Conservation (phyloP, 2,329 filamentous ascomycete species). For the Colletotrichum magnum region DNA sequence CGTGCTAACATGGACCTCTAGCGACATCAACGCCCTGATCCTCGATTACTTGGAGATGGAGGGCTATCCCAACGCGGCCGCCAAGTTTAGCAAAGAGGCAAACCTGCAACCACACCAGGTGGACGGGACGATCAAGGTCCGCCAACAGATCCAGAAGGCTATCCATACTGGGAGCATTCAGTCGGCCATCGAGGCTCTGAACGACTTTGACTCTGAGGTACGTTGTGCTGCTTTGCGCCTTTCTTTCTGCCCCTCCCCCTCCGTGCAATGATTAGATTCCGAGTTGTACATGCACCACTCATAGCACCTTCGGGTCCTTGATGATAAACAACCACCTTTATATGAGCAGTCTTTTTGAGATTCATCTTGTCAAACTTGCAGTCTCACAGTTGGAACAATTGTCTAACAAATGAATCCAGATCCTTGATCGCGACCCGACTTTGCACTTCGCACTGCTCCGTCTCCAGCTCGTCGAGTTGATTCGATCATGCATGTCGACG, state of each 20-base stretch:
- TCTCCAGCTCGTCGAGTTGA: conserved; percentile 94
- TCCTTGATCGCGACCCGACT: conserved; percentile 85
- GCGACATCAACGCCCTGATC: conserved; percentile 95
- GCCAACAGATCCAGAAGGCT: conserved; percentile 86
- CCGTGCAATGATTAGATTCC: conserved; percentile 87
- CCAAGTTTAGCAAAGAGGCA: conserved; percentile 94
- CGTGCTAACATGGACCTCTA: conserved; percentile 58
- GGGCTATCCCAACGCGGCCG: conserved; percentile 92
- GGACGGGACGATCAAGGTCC: conserved; percentile 78
- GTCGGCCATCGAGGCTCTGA: conserved; percentile 86
- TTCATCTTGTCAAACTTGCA: conserved; percentile 14
- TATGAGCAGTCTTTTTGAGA: conserved; percentile 49
- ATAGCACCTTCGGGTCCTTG: conserved; percentile 88
- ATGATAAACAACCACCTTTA: conserved; percentile 85
- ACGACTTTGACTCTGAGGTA: conserved; percentile 93
- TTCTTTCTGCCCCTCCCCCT: conserved; percentile 19
- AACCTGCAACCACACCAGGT: conserved; percentile 84
- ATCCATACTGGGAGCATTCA: conserved; percentile 91
- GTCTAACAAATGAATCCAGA: conserved; percentile 68
- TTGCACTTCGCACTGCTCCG: conserved; percentile 92
- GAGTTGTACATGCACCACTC: conserved; percentile 99
- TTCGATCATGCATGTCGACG: conserved; percentile 79
- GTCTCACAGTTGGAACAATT: conserved; percentile 8
- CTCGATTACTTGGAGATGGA: conserved; percentile 98
- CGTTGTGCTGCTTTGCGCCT: conserved; percentile 51